phyloP scores from a whole-genome alignment of 768 basidiomycete species.

The Boletus sp. region DNA sequence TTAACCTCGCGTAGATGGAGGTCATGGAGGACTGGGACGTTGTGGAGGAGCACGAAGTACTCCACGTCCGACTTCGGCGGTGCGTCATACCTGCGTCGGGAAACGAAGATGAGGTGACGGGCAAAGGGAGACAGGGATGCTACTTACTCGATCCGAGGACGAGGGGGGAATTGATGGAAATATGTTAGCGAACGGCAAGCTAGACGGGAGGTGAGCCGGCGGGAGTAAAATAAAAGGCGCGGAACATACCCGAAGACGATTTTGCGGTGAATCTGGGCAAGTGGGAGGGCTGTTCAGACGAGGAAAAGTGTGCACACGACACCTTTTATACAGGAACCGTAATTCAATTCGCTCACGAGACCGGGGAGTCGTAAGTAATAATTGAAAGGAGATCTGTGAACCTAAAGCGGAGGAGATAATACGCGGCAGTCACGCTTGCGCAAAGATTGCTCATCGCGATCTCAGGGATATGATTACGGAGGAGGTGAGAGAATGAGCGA shows the following conservation, averaged over 20 bases:
- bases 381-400: slow-evolving; percentile 10
- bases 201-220: background rate
- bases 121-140: background rate
- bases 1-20: slow-evolving; percentile 24
- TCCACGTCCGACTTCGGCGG: slow-evolving; percentile 16
- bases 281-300: background rate
- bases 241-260: background rate
- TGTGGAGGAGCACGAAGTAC: slow-evolving; percentile 22
- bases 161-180: background rate
- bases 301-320: slow-evolving; percentile 24
- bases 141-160: background rate
- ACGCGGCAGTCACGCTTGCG: background rate
- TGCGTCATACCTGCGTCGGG: background rate
- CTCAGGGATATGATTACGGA: slow-evolving; percentile 5
- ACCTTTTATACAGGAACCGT: slow-evolving; percentile 19
- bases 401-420: slow-evolving; percentile 13
- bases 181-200: background rate
- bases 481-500: no score
- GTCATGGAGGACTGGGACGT: slow-evolving; percentile 26
- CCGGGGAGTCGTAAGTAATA: slow-evolving; percentile 6
- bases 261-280: background rate
- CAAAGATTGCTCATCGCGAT: background rate
- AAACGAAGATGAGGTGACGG: background rate
- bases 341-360: slow-evolving; percentile 4
- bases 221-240: background rate